Conservation (phyloP, 768 basidiomycete genomes). For the Tylopilus felleus region DNA sequence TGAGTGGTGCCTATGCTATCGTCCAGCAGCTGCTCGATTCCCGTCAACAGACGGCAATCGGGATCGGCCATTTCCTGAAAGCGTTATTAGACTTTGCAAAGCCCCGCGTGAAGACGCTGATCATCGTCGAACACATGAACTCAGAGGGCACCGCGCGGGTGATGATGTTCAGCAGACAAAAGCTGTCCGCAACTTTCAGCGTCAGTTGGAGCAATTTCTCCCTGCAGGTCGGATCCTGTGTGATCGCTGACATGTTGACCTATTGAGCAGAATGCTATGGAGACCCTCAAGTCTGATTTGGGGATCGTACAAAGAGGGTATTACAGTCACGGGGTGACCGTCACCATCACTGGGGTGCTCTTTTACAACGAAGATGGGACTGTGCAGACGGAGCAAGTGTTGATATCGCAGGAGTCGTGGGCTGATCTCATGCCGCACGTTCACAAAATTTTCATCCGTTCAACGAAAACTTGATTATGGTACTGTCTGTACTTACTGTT, state of each 20-base stretch:
- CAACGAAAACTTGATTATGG: not conserved
- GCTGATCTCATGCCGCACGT: slow-evolving; percentile 6
- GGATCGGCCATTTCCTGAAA: slow-evolving; percentile 49
- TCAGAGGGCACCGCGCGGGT: not conserved
- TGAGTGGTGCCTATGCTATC: slow-evolving; percentile 8
- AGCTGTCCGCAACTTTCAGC: not conserved
- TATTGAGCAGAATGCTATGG: not conserved
- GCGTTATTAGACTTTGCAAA: slow-evolving; percentile 39
- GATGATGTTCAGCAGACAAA: slow-evolving; percentile 13
- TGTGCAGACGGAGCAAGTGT: not conserved
- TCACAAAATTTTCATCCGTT: slow-evolving; percentile 3
- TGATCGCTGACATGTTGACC: not conserved
- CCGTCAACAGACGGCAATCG: not conserved
- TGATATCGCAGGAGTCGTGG: slow-evolving; percentile 5
- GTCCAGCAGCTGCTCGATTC: slow-evolving; percentile 4
- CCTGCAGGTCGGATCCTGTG: not conserved
- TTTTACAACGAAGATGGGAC: slow-evolving; percentile 6
- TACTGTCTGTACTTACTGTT: not conserved
- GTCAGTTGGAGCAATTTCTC: not conserved
- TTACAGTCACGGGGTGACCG: not conserved
- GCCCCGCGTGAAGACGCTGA: not conserved
- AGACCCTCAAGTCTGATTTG: not conserved
- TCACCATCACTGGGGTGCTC: slow-evolving; percentile 4
- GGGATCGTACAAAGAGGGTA: not conserved
- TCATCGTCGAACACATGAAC: slow-evolving; percentile 5